A percentile compares a stretch with the other conserved stretches of the same genome.
Evolutionary conservation across 2,329 filamentous ascomycete genomes (phyloP).

Genomic region (Colletotrichum gloeosporioides): DNA sequence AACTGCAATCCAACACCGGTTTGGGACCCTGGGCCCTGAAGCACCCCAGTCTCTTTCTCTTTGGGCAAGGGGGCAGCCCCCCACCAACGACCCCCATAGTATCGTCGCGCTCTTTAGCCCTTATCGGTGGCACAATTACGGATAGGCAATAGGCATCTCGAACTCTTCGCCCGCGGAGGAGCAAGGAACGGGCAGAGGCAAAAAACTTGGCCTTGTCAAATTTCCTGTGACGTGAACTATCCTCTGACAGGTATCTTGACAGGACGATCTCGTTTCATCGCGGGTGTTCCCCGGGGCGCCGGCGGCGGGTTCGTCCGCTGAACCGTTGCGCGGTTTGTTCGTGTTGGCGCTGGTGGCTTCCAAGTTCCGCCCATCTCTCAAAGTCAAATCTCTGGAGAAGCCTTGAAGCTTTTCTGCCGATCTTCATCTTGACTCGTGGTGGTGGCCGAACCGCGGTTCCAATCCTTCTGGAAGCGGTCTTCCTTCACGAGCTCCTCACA

Average conservation of each 20-base stretch:
- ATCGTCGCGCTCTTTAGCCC: not conserved
- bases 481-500: not conserved
- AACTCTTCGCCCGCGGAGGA: not conserved
- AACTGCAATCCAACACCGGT: not conserved
- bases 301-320: not conserved
- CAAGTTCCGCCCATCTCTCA: not conserved
- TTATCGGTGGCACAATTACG: not conserved
- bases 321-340: not conserved
- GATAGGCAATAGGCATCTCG: not conserved
- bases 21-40: not conserved
- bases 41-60: not conserved
- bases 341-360: not conserved
- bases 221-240: not conserved
- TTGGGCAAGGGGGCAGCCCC: not conserved
- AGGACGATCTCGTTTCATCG: constrained; percentile 1
- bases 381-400: not conserved
- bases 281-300: not conserved
- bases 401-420: not conserved
- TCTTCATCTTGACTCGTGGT: not conserved
- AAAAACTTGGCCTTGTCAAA: not conserved
- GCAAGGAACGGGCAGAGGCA: not conserved
- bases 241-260: not conserved
- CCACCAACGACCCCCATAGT: not conserved
- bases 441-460: not conserved
- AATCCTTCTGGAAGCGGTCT: not conserved